phyloP scores from a whole-genome alignment of 768 basidiomycete species.

The Boletus barrowsii region DNA sequence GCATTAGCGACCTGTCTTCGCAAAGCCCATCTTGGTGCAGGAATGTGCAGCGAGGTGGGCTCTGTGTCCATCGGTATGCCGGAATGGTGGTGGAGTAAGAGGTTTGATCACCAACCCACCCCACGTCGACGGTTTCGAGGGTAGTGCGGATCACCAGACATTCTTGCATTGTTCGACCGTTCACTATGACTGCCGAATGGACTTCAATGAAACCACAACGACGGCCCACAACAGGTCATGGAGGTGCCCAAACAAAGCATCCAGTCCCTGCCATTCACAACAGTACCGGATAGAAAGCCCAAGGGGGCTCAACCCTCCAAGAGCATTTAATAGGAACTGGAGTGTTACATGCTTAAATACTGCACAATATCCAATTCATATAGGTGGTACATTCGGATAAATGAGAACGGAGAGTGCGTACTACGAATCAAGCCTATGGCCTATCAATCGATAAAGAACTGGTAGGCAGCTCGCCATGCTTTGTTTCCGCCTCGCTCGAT shows the following conservation, averaged over 20 bases:
- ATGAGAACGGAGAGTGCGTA: background rate
- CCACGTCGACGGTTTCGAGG: too few relatives aligned
- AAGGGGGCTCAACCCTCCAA: too few relatives aligned
- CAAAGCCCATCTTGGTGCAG: constrained; percentile 22
- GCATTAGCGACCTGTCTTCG: background rate
- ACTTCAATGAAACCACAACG: too few relatives aligned
- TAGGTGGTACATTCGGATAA: background rate
- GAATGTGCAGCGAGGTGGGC: background rate
- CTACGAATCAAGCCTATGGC: background rate
- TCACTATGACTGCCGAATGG: too few relatives aligned
- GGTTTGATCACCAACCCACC: too few relatives aligned
- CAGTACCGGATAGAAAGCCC: too few relatives aligned
- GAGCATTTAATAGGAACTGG: too few relatives aligned
- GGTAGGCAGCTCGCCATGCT: constrained; percentile 49
- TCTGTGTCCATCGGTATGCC: constrained; percentile 7
- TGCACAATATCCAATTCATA: background rate
- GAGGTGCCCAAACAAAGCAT: too few relatives aligned
- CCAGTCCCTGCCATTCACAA: too few relatives aligned
- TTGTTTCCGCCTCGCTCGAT: constrained; percentile 59
- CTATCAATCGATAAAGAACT: constrained; percentile 24
- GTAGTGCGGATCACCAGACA: too few relatives aligned
- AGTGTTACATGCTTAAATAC: background rate
- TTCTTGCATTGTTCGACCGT: too few relatives aligned
- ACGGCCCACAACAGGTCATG: too few relatives aligned
- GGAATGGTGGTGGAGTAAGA: background rate